Evolutionary conservation across 176 grass and related monocot genomes (phyloP).

Genomic region (Leersia perrieri): DNA sequence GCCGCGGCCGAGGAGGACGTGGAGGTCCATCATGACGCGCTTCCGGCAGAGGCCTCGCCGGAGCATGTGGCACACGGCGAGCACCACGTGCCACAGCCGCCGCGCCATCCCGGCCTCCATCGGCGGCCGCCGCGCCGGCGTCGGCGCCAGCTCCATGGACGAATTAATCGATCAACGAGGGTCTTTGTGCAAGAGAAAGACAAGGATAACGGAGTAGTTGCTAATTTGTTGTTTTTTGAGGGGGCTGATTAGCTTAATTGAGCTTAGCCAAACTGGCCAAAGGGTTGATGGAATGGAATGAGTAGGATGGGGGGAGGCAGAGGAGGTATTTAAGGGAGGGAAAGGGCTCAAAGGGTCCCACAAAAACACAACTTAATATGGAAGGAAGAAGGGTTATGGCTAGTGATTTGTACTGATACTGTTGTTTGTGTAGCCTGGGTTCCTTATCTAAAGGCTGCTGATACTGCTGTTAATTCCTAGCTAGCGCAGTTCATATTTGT

Average conservation of each 20-base stretch:
- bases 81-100: conserved; percentile 74
- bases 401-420: background rate
- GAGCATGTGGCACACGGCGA: conserved; percentile 76
- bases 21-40: conserved; percentile 72
- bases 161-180: background rate
- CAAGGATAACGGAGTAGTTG: background rate
- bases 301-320: conserved; percentile 1
- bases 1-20: conserved; percentile 70
- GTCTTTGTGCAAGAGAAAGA: background rate
- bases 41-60: conserved; percentile 68
- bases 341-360: conserved; percentile 23
- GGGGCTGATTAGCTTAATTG: conserved; percentile 26
- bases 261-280: background rate
- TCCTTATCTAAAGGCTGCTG: background rate
- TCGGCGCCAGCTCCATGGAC: conserved; percentile 31
- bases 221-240: background rate
- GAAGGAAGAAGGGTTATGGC: conserved; percentile 31
- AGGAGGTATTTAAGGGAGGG: conserved; percentile 36
- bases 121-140: conserved; percentile 39
- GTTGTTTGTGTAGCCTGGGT: background rate
- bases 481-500: background rate
- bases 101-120: conserved; percentile 68
- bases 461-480: background rate
- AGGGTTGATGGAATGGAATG: conserved; percentile 30
- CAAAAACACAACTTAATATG: background rate